Base-by-base conservation (phyloP, 768 basidiomycete species). In the Gloeophyllum trabeum region DNA sequence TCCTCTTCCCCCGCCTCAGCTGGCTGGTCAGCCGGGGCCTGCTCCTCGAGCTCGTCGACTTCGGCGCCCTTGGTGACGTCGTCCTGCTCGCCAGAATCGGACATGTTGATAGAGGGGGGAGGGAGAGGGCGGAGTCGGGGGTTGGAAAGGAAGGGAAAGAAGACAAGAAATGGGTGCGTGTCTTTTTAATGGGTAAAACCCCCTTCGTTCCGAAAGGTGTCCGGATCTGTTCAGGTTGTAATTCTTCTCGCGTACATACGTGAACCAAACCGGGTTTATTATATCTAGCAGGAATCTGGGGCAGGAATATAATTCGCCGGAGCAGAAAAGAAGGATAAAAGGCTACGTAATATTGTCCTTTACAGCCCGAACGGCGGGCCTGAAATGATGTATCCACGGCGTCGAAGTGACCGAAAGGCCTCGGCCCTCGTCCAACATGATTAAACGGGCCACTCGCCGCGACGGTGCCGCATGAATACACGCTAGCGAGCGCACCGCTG, bases 181-280 rank as follows among this genome's bases (percentile, higher is more conserved):
- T 64, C 62, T 73, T 77, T 83, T 85, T 84, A 81, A 76, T 75
- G 73, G 76, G 73, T 71, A 66, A 73, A 69, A 66, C 68, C 65
- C 69, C 71, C 73, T 32, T 32, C 28, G 28, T 32, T 32, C 28
- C 28, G 28, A 32, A 32, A 32, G 28, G 10, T 10, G 28, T 10
- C 28, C 28, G 10, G 28, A 32, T 32, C 28, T 10, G 28, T 32
- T 10, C 28, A 10, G 28, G 67, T 69, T 76, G 76, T 76, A 78
- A 69, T 79, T 78, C 70, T 66, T 60, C 70, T 75, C 72, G 76
- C 73, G 72, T 76, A 73, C 67, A 51, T 51, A 47, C 28, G 10
- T 47, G 43, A 39, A 53, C 70, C 65, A 73, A 75, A 72, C 63
- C 60, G 56, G 66, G 61, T 63, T 65, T 71, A 67, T 48, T 48